phyloP scores from a whole-genome alignment of 495 filamentous ascomycete species.

The Hypoxylon rickii region DNA sequence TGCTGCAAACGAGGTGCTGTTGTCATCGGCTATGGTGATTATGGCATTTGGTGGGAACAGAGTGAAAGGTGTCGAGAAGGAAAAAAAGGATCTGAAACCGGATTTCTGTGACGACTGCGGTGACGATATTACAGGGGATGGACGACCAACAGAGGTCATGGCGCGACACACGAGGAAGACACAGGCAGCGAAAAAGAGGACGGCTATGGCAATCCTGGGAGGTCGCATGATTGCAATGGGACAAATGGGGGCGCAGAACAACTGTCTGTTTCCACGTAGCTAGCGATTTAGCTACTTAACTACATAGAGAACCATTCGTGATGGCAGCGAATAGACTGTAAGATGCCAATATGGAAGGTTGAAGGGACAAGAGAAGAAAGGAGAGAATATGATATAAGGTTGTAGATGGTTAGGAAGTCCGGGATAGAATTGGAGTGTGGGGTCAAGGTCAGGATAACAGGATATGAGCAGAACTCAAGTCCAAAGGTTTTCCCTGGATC shows the following conservation, averaged over 20 bases:
- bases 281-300: slow-evolving; percentile 36
- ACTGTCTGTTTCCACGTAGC: slow-evolving; percentile 25
- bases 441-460: slow-evolving; percentile 1
- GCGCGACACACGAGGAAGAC: slow-evolving; percentile 54
- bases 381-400: slow-evolving; percentile 11
- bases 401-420: slow-evolving; percentile 10
- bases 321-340: slow-evolving; percentile 5
- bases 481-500: slow-evolving; percentile 1
- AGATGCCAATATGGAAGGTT: neutral
- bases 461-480: no score
- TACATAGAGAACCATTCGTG: slow-evolving; percentile 34
- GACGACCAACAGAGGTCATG: slow-evolving; percentile 39
- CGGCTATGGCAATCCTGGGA: slow-evolving; percentile 51
- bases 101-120: slow-evolving; percentile 37
- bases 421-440: slow-evolving; percentile 13
- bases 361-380: neutral
- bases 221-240: slow-evolving; percentile 48
- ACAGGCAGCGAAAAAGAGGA: slow-evolving; percentile 51
- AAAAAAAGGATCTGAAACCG: slow-evolving; percentile 48
- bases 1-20: slow-evolving; percentile 93
- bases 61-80: slow-evolving; percentile 60
- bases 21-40: slow-evolving; percentile 96
- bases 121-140: slow-evolving; percentile 33
- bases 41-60: slow-evolving; percentile 94
- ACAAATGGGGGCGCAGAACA: neutral